Conservation (phyloP, 2,329 filamentous ascomycete species). For the Amauroascus niger region DNA sequence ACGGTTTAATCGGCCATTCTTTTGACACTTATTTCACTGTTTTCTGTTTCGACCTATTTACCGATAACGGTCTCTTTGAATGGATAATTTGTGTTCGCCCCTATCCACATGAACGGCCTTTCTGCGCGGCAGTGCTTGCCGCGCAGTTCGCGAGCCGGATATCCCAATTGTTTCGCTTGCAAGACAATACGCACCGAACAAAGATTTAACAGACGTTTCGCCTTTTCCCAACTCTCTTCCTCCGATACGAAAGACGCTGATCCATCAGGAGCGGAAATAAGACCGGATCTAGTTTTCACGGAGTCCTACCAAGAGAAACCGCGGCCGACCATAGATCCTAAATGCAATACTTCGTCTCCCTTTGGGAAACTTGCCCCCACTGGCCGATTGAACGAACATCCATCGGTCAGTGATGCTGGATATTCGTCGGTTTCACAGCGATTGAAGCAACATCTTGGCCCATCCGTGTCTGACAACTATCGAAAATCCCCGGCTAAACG, state of each 20-base stretch:
- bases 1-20: too few species aligned
- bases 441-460: neutral
- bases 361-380: neutral
- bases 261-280: neutral
- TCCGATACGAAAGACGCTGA: neutral
- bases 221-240: too few species aligned
- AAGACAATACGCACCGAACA: neutral
- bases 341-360: neutral
- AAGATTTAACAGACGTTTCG: neutral
- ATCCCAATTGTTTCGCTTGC: neutral
- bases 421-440: neutral
- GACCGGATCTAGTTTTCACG: neutral
- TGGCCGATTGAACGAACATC: too few species aligned
- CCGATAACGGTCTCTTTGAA: neutral
- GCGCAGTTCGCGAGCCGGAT: neutral
- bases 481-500: neutral
- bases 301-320: neutral
- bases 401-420: neutral
- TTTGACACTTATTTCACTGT: neutral
- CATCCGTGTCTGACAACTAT: neutral
- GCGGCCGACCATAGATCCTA: neutral
- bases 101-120: slow-evolving; percentile 1
- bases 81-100: neutral
- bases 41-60: neutral
- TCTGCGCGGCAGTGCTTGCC: neutral